These are phyloP conservation scores for Diaporthe longicolla DNA, from an alignment of 2,329 filamentous ascomycete genomes.

Conservation along the genomic window DNA sequence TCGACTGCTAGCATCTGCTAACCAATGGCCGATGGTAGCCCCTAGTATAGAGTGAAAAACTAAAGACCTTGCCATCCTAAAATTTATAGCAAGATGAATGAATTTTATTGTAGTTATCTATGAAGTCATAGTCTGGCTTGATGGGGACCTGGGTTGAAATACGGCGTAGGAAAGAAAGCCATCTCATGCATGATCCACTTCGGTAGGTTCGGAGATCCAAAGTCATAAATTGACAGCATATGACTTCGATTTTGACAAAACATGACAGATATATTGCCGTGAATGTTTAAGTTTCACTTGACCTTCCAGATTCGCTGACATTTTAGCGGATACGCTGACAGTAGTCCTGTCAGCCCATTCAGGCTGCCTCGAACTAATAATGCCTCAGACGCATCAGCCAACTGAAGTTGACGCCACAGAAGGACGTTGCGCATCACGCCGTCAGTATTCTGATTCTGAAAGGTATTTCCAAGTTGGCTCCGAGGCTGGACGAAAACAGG, in stretches of 20 bases:
- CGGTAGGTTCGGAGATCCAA: background rate
- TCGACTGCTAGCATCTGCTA: background rate
- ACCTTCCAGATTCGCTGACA: background rate
- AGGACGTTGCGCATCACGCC: background rate
- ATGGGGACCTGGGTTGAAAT: background rate
- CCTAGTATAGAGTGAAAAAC: background rate
- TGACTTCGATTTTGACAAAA: background rate
- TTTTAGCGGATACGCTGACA: conserved; percentile 9
- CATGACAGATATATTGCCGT: background rate
- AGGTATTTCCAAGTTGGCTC: background rate
- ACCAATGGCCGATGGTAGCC: background rate
- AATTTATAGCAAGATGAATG: background rate
- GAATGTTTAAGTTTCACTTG: background rate
- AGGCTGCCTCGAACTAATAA: too few species aligned
- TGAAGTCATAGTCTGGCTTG: background rate
- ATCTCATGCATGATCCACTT: too few species aligned
- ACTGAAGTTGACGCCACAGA: background rate
- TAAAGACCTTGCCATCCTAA: background rate
- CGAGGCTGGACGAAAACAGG: background rate
- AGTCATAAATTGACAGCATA: background rate
- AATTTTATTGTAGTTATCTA: background rate
- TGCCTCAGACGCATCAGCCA: too few species aligned
- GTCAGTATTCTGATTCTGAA: background rate
- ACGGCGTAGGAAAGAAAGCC: background rate
- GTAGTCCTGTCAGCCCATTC: background rate